Evolutionary conservation across 768 basidiomycete genomes (phyloP).

Genomic region (Russula sp.): DNA sequence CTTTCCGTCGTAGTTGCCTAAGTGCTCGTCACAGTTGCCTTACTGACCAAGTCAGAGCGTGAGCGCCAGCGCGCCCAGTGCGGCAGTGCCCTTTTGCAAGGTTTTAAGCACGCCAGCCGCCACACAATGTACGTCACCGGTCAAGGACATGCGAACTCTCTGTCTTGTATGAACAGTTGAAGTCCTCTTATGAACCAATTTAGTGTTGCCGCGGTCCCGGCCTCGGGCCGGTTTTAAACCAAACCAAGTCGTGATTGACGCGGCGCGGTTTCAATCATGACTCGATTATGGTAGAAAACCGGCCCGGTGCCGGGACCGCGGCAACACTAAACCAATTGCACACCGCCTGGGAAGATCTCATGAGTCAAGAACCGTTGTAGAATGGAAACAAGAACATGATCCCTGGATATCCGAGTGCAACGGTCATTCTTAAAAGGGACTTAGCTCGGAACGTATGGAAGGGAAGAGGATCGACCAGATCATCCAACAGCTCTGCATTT

Average conservation of each 20-base stretch:
- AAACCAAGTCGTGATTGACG: too few relatives aligned
- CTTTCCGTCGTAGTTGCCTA: too few relatives aligned
- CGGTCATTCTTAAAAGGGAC: constrained; percentile 66
- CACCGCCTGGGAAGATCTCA: constrained; percentile 53
- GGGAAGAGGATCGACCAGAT: constrained; percentile 48
- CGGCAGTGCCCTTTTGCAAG: constrained; percentile 40
- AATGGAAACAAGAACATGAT: constrained; percentile 42
- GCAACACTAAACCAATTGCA: constrained; percentile 89
- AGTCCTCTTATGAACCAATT: constrained; percentile 78
- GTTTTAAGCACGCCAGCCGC: constrained; percentile 78
- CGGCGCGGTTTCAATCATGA: too few relatives aligned
- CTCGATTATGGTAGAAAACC: too few relatives aligned
- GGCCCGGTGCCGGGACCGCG: too few relatives aligned
- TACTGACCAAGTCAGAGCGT: constrained; percentile 36
- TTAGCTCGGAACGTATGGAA: constrained; percentile 6
- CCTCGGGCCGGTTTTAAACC: too few relatives aligned
- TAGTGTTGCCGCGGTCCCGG: too few relatives aligned
- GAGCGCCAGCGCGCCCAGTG: constrained; percentile 43
- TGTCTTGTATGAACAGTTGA: constrained; percentile 61
- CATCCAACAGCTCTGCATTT: constrained; percentile 92
- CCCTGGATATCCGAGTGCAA: constrained; percentile 64
- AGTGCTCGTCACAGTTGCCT: too few relatives aligned
- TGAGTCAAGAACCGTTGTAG: constrained; percentile 2
- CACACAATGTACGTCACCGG: constrained; percentile 92
- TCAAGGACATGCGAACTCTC: constrained; percentile 74